A percentile compares a stretch with the other conserved stretches of the same genome.
These are phyloP conservation scores for Colletotrichum liriopes DNA, from an alignment of 2,329 filamentous ascomycete species.

Conservation along the genomic window DNA sequence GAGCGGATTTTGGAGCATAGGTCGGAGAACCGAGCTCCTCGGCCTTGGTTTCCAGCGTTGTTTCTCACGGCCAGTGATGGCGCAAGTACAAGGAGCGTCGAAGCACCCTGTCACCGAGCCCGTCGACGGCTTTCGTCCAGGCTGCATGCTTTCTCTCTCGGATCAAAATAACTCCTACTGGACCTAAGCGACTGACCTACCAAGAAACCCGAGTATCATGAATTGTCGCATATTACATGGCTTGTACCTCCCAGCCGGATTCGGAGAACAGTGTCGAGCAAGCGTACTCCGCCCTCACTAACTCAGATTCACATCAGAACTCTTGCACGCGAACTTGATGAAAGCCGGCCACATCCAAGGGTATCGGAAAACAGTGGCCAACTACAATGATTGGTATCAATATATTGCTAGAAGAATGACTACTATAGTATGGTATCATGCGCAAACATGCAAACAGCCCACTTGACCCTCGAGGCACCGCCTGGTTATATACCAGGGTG, in stretches of 20 bases:
- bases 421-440: slow-evolving; percentile 23
- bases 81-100: neutral
- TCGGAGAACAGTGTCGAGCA: neutral
- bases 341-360: neutral
- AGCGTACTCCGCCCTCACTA: too few relatives aligned
- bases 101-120: neutral
- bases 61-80: neutral
- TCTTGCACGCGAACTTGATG: neutral
- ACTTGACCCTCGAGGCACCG: too few relatives aligned
- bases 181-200: too few relatives aligned
- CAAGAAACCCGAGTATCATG: neutral
- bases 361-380: neutral
- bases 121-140: too few relatives aligned
- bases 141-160: too few relatives aligned
- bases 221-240: neutral
- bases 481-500: neutral
- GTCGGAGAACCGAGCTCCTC: slow-evolving; percentile 20
- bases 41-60: neutral
- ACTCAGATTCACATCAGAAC: neutral
- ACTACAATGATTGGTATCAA: neutral
- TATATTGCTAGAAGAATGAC: neutral
- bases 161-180: too few relatives aligned
- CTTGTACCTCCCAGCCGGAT: neutral
- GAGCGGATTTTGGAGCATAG: neutral
- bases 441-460: neutral